These are phyloP conservation scores for Sugiyamaella chiloensis DNA, from an alignment of 805 yeast species.

Conservation along the genomic window DNA sequence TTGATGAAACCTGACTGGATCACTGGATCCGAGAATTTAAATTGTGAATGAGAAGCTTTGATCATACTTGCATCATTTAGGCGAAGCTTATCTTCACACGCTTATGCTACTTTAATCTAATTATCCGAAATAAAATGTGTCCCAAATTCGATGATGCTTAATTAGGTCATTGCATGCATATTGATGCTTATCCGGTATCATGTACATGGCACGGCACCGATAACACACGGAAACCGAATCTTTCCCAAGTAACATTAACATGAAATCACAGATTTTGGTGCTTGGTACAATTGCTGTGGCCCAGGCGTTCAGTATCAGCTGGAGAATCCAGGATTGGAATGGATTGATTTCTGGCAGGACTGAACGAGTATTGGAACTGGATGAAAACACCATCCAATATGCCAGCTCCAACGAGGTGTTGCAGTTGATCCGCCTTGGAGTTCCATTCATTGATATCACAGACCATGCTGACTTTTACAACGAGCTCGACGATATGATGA, in stretches of 20 bases:
- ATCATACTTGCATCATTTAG: too few species aligned
- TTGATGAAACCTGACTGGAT: too few species aligned
- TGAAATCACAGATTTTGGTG: not conserved
- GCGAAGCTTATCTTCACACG: too few species aligned
- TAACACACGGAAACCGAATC: not conserved
- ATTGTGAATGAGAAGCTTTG: too few species aligned
- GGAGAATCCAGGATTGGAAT: slow-evolving; percentile 1
- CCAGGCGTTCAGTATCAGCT: not conserved
- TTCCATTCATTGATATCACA: slow-evolving; percentile 59
- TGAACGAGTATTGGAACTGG: not conserved
- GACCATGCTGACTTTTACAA: slow-evolving; percentile 30
- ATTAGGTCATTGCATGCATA: too few species aligned
- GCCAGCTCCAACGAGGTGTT: not conserved
- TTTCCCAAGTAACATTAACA: too few species aligned
- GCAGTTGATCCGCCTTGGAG: slow-evolving; percentile 40
- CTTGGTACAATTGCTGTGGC: not conserved
- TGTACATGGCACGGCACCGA: slow-evolving; percentile 8
- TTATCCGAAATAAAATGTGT: too few species aligned
- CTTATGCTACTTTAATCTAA: too few species aligned
- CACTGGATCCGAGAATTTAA: too few species aligned
- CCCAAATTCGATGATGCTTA: too few species aligned
- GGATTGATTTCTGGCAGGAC: not conserved
- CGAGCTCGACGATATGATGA: slow-evolving; percentile 18
- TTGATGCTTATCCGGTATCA: too few species aligned
- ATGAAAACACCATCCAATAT: not conserved